Percentiles rank a stretch among this genome's conserved stretches.
Conservation (phyloP, 202 grass and related monocot species). For the Hordeum pubiflorum region DNA sequence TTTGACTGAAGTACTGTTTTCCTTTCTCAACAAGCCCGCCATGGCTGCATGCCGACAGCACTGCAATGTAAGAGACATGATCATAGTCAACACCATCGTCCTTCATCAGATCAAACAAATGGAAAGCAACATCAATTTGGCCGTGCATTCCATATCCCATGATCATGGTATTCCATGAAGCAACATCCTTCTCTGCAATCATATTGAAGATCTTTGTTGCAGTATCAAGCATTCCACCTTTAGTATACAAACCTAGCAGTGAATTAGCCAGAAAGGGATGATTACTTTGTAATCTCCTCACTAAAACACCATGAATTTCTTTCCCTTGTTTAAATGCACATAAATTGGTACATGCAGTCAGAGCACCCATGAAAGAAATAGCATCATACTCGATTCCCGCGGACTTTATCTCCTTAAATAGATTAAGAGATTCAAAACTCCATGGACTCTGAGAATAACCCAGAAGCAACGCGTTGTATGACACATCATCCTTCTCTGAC, state of each 20-base stretch:
- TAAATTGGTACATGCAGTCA: slow-evolving; percentile 71
- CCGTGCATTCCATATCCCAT: slow-evolving; percentile 75
- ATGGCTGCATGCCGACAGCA: slow-evolving; percentile 75
- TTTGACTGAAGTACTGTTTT: slow-evolving; percentile 74
- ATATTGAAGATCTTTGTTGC: slow-evolving; percentile 64
- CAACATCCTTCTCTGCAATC: slow-evolving; percentile 52
- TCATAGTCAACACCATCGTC: slow-evolving; percentile 56
- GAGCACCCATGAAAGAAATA: slow-evolving; percentile 75
- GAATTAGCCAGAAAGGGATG: slow-evolving; percentile 70
- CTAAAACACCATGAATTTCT: slow-evolving; percentile 66
- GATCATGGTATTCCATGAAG: slow-evolving; percentile 87
- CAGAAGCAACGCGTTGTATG: slow-evolving; percentile 85
- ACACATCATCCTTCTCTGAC: slow-evolving; percentile 71
- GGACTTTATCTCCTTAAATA: slow-evolving; percentile 64
- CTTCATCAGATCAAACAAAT: slow-evolving; percentile 73
- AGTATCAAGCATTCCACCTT: slow-evolving; percentile 66
- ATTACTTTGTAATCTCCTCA: slow-evolving; percentile 45
- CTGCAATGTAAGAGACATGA: slow-evolving; percentile 85
- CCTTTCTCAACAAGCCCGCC: slow-evolving; percentile 74
- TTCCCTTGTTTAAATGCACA: slow-evolving; percentile 69
- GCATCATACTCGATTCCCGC: slow-evolving; percentile 56
- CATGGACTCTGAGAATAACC: slow-evolving; percentile 61
- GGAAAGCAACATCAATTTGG: slow-evolving; percentile 56
- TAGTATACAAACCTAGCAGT: slow-evolving; percentile 63
- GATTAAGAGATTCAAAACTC: slow-evolving; percentile 55